Percentiles rank a stretch among this genome's conserved stretches.
These are phyloP conservation scores for Cercospora zeae-maydis DNA, from an alignment of 2,329 filamentous ascomycete species.

Conservation along the genomic window DNA sequence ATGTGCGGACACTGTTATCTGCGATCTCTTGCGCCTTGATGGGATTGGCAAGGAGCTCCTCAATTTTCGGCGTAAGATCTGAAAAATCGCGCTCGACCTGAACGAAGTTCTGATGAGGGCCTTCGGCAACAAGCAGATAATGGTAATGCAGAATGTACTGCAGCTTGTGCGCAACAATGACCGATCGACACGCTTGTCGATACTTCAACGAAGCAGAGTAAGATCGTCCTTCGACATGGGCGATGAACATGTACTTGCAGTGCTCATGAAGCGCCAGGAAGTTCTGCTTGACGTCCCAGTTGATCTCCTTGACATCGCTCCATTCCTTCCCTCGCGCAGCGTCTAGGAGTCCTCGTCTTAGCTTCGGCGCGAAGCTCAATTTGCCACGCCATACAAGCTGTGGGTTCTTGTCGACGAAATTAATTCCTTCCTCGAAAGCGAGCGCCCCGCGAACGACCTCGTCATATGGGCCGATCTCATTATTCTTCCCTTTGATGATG, in stretches of 20 bases:
- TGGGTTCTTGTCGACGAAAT: conserved; percentile 25
- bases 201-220: conserved; percentile 33
- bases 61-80: conserved; percentile 25
- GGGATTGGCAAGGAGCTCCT: conserved; percentile 21
- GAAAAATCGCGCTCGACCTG: conserved; percentile 26
- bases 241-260: conserved; percentile 32
- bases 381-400: conserved; percentile 34
- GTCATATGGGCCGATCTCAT: conserved; percentile 29
- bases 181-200: conserved; percentile 28
- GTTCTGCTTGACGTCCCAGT: conserved; percentile 25
- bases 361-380: conserved; percentile 27
- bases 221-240: conserved; percentile 32
- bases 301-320: conserved; percentile 37
- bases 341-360: conserved; percentile 34
- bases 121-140: conserved; percentile 25
- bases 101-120: conserved; percentile 29
- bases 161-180: conserved; percentile 27
- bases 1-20: conserved; percentile 28
- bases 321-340: conserved; percentile 34
- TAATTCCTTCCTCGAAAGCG: conserved; percentile 17
- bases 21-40: conserved; percentile 27
- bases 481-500: conserved; percentile 44
- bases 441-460: conserved; percentile 38
- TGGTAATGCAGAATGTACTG: conserved; percentile 28
- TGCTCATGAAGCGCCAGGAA: conserved; percentile 28